Percentiles rank a stretch among this genome's conserved stretches.
phyloP scores from a whole-genome alignment of 2,329 filamentous ascomycete genomes.

The Sporothrix phasma region DNA sequence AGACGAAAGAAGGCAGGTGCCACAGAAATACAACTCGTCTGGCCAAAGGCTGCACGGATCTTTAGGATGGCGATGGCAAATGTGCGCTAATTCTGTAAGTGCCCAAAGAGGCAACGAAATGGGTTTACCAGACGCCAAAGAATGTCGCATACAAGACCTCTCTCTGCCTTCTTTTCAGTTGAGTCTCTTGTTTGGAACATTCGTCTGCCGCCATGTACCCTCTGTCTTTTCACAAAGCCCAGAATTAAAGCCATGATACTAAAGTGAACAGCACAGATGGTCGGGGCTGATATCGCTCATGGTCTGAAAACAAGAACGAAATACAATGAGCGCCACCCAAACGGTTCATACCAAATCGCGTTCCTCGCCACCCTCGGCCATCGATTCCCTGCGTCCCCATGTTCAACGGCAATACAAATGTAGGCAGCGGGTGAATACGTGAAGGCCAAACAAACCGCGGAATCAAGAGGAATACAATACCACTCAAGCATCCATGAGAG shows the following conservation, averaged over 20 bases:
- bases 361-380: neutral
- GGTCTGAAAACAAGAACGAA: neutral
- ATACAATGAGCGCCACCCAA: neutral
- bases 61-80: neutral
- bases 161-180: too few species aligned
- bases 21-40: neutral
- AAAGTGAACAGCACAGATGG: neutral
- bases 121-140: neutral
- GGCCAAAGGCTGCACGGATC: neutral
- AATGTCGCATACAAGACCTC: neutral
- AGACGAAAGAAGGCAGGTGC: too few species aligned
- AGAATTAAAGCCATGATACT: neutral
- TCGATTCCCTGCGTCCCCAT: neutral
- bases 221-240: neutral
- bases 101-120: neutral
- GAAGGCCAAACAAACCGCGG: neutral
- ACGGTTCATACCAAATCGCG: neutral
- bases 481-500: neutral
- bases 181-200: too few species aligned
- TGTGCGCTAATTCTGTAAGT: neutral
- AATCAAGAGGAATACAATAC: neutral
- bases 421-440: neutral
- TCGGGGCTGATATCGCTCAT: neutral
- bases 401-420: neutral
- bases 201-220: constrained; percentile 19